Evolutionary conservation across 179 eudicot genomes (phyloP).

Genomic region (Patellifolia procumbens): DNA sequence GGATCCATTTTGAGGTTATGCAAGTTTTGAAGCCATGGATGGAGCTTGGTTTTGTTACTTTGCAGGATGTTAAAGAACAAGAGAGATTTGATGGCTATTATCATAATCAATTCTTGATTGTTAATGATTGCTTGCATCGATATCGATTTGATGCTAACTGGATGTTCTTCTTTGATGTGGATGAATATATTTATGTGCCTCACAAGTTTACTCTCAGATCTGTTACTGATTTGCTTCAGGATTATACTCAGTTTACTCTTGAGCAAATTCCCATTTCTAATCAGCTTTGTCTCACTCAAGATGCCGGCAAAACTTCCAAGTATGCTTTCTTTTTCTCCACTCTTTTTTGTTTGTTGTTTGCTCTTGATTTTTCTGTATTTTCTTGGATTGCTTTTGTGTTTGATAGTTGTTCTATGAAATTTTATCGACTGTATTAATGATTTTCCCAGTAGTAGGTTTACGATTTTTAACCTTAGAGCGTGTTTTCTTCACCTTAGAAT

Average conservation of each 20-base stretch:
- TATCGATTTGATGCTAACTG: constrained; percentile 52
- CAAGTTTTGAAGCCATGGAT: constrained; percentile 63
- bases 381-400: background rate
- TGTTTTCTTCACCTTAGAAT: too few species aligned
- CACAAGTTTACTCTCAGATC: constrained; percentile 26
- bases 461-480: too few species aligned
- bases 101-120: constrained; percentile 62
- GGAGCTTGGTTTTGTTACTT: constrained; percentile 45
- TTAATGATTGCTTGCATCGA: constrained; percentile 65
- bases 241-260: constrained; percentile 53
- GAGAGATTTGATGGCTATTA: constrained; percentile 63
- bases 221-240: constrained; percentile 37
- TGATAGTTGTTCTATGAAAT: too few species aligned
- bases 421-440: too few species aligned
- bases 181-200: constrained; percentile 58
- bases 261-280: constrained; percentile 65
- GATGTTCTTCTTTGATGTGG: constrained; percentile 67
- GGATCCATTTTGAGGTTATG: constrained; percentile 44
- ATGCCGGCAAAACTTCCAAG: constrained; percentile 9
- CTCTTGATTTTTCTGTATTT: too few species aligned
- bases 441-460: too few species aligned
- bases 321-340: background rate
- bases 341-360: background rate
- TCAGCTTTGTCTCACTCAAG: constrained; percentile 39
- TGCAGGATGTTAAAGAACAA: constrained; percentile 57